phyloP scores from a whole-genome alignment of 805 yeast species.

The Metschnikowia dekortorum region DNA sequence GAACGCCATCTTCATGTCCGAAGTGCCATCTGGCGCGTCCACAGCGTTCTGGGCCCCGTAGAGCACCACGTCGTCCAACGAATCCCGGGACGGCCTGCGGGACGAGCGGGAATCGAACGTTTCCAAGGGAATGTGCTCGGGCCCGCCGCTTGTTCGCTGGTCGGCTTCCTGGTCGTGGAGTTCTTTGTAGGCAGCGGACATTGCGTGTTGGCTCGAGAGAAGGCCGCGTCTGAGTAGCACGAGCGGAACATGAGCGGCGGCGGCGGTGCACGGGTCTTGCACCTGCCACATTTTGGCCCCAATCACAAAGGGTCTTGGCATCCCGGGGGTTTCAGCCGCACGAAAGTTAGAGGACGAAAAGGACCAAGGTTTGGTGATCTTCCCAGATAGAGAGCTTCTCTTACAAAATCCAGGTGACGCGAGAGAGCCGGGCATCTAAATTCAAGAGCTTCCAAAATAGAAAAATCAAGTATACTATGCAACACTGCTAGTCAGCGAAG shows the following conservation, averaged over 20 bases:
- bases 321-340: no score
- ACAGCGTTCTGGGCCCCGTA: neutral
- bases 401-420: no score
- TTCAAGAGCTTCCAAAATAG: no score
- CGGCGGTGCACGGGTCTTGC: constrained; percentile 2
- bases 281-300: neutral
- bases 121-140: neutral
- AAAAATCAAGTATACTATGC: no score
- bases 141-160: neutral
- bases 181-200: constrained; percentile 3
- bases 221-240: neutral
- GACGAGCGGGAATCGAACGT: neutral
- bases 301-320: neutral
- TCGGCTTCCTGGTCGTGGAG: neutral
- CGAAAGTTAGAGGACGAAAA: no score
- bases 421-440: no score
- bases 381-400: no score
- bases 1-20: constrained; percentile 74
- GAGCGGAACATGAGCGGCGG: neutral
- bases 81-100: neutral
- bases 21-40: constrained; percentile 22
- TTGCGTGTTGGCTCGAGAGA: neutral
- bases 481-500: no score
- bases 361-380: no score
- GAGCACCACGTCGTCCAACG: constrained; percentile 5